A percentile compares a stretch with the other conserved stretches of the same genome.
These are phyloP conservation scores for Pelargonium cotyledonis DNA, from an alignment of 441 rosid genomes.

Conservation along the genomic window DNA sequence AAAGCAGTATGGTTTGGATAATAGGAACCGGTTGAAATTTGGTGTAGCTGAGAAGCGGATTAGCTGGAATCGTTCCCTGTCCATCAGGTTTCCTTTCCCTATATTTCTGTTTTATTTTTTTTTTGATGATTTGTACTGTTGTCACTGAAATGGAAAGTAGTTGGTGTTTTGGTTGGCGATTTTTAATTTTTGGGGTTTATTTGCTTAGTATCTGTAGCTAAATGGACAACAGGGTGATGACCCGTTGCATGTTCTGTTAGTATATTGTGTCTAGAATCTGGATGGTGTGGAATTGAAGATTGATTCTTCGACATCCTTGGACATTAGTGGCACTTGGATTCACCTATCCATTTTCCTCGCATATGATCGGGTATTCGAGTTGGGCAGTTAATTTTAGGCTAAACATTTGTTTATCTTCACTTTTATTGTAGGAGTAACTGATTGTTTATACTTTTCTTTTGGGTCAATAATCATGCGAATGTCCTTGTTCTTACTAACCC, in stretches of 20 bases:
- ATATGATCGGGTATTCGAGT: background rate
- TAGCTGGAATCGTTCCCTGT: slow-evolving; percentile 86
- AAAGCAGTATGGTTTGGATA: slow-evolving; percentile 20
- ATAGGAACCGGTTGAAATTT: slow-evolving; percentile 43
- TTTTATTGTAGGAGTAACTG: background rate
- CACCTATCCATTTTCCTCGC: background rate
- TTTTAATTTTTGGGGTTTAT: background rate
- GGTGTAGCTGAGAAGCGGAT: slow-evolving; percentile 45
- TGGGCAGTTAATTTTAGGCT: background rate
- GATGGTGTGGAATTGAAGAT: background rate
- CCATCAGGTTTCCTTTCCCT: slow-evolving; percentile 48
- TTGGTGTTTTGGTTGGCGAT: background rate
- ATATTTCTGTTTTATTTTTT: background rate
- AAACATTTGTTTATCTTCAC: background rate
- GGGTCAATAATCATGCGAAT: background rate
- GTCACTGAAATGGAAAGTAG: background rate
- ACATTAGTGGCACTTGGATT: background rate
- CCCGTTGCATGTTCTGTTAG: background rate
- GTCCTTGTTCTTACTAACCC: background rate
- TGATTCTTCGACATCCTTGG: background rate
- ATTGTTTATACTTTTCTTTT: background rate
- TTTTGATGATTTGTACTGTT: slow-evolving; percentile 1
- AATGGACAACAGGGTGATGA: slow-evolving; percentile 1
- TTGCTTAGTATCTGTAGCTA: slow-evolving; percentile 1
- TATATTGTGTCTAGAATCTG: background rate